Base-by-base conservation (phyloP, 768 basidiomycete species). In the Neoboletus brunneissimus region DNA sequence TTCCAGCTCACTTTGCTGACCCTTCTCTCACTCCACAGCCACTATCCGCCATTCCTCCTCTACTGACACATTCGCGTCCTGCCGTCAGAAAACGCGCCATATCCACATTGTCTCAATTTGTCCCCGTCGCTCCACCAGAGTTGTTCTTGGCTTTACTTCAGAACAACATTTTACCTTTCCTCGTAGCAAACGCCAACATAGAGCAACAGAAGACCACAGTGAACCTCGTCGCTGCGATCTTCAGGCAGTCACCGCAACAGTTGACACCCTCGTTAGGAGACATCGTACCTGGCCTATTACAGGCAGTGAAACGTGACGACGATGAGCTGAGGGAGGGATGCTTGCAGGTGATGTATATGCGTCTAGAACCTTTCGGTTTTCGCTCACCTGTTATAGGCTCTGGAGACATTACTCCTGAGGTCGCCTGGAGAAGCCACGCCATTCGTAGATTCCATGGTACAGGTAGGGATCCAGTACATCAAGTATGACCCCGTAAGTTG, bases 1-100 rank as follows among this genome's bases (percentile, higher is more conserved):
- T 94, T 76, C 87, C 91, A 3, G 77, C 77, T 48, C 81, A 88
- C 64, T 75, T 93, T 45, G 74, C 85, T 35, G 76, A 76, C 54
- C 73, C 81, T 25, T 72, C 74, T 38, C 72, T 87, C 51, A 67
- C 75, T 46, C 81, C 85, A 16, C 80, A 80, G 45, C 87, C 92
- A 32, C 73, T 94, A 5, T 68, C 74, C 6, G 84, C 87, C 20
- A 81, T 89, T 53, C 87, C 83, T 1, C 91, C 84, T 37, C 80
- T 90, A 31, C 81, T 92, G 45, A 79, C 77, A n/a, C 90, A 89
- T 73, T 66, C 80, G 9, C 86, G 94, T 5, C 83, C 89, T 11
- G 92, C 93, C 0, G 91, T 98, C 51, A 85, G 95, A 49, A 98
- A 98, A 76, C 88, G 94, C 50, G 90, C 93, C 3, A 94, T 98